Percentiles rank a stretch among this genome's conserved stretches.
Conservation (phyloP, 441 rosid genomes). For the Arabidopsis lyrata region DNA sequence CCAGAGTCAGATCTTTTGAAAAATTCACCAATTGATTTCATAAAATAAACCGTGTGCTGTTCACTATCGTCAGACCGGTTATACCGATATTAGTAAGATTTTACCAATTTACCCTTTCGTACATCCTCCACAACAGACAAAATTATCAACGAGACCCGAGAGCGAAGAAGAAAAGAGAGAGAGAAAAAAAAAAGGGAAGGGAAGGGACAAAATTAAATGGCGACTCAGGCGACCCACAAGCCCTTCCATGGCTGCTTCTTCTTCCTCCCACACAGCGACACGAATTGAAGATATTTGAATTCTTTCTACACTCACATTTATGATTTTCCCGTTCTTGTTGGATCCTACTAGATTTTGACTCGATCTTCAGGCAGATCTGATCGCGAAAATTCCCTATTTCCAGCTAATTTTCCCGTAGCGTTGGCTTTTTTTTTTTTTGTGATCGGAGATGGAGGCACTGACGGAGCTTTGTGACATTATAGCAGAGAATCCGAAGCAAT, state of each 20-base stretch:
- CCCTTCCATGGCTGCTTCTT: conserved; percentile 37
- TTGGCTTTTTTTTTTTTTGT: not conserved
- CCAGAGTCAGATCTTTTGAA: too few relatives aligned
- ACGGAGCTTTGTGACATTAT: conserved; percentile 85
- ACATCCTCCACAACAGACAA: conserved; percentile 1
- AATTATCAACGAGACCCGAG: not conserved
- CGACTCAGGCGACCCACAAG: conserved; percentile 31
- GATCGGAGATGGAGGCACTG: conserved; percentile 75
- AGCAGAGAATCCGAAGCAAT: conserved; percentile 73
- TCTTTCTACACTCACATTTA: conserved; percentile 15
- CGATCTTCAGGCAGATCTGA: conserved; percentile 43
- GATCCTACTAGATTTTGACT: conserved; percentile 37
- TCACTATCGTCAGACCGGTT: not conserved
- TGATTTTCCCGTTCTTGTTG: conserved; percentile 15
- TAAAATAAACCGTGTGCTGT: not conserved
- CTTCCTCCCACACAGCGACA: conserved; percentile 24
- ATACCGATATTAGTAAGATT: not conserved
- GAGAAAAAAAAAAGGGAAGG: not conserved
- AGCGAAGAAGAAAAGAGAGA: not conserved
- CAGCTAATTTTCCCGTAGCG: not conserved
- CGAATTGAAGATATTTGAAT: conserved; percentile 3
- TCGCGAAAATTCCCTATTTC: conserved; percentile 20
- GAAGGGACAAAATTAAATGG: conserved; percentile 20
- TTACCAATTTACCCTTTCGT: conserved; percentile 4
- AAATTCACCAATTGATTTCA: too few relatives aligned